A percentile compares a stretch with the other conserved stretches of the same genome.
These are phyloP conservation scores for Linaria vulgaris DNA, from an alignment of 257 asterid species.

Conservation along the genomic window DNA sequence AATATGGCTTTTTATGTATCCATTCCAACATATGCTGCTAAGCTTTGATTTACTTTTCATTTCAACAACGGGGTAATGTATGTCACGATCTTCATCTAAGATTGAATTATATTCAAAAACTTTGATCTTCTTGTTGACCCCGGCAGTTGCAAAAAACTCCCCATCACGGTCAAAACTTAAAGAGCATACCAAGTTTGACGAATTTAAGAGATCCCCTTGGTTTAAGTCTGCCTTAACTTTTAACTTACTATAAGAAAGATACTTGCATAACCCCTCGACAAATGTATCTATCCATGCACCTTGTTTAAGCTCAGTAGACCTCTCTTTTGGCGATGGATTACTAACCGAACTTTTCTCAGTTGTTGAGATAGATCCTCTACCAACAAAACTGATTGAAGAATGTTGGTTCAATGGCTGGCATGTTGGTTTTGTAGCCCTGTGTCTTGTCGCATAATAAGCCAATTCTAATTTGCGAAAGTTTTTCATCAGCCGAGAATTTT, in stretches of 20 bases:
- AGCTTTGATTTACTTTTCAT: constrained; percentile 88
- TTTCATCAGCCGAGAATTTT: constrained; percentile 71
- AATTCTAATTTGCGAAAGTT: constrained; percentile 78
- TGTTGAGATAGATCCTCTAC: constrained; percentile 46
- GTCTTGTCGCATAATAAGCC: constrained; percentile 71
- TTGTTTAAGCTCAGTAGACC: constrained; percentile 41
- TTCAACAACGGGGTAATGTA: constrained; percentile 94
- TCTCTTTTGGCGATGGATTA: constrained; percentile 59
- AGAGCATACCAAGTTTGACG: constrained; percentile 90
- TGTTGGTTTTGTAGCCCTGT: constrained; percentile 42
- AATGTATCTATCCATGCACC: constrained; percentile 76
- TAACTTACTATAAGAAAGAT: constrained; percentile 72
- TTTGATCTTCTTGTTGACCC: constrained; percentile 94
- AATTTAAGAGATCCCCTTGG: constrained; percentile 92
- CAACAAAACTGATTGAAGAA: constrained; percentile 45
- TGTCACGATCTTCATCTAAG: constrained; percentile 70
- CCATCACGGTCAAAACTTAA: constrained; percentile 96
- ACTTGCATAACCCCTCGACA: constrained; percentile 80
- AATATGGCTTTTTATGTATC: constrained; percentile 90
- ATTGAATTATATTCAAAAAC: constrained; percentile 81
- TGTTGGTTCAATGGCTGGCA: constrained; percentile 44
- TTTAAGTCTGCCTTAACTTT: constrained; percentile 87
- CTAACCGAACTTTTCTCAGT: constrained; percentile 78
- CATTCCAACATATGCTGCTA: constrained; percentile 97
- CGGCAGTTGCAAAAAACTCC: constrained; percentile 95